A percentile compares a stretch with the other conserved stretches of the same genome.
These are phyloP conservation scores for Populus tomentosa DNA, from an alignment of 441 rosid species.

Conservation along the genomic window DNA sequence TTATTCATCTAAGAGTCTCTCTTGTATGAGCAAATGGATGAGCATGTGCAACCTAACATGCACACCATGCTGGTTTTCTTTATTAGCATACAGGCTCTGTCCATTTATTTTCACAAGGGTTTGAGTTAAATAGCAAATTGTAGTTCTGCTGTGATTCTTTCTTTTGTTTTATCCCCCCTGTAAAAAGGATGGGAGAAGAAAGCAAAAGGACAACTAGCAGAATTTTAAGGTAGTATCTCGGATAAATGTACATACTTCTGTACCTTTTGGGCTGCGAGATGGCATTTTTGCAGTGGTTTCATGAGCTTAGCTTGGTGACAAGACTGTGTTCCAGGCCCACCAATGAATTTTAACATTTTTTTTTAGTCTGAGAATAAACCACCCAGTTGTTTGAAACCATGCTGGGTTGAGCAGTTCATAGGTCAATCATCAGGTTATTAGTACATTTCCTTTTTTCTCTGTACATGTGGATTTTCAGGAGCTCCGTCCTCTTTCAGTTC, in stretches of 20 bases:
- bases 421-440: neutral
- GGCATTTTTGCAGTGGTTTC: neutral
- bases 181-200: neutral
- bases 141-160: neutral
- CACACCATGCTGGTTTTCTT: neutral
- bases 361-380: neutral
- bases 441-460: neutral
- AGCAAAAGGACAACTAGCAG: neutral
- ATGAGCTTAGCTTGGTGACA: neutral
- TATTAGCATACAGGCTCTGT: neutral
- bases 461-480: neutral
- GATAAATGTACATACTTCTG: neutral
- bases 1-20: neutral
- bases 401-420: neutral
- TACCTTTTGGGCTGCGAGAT: neutral
- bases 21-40: neutral
- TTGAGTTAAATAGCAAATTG: neutral
- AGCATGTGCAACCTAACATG: neutral
- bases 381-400: neutral
- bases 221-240: neutral
- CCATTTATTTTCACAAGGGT: neutral
- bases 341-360: neutral
- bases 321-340: neutral
- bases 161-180: neutral
- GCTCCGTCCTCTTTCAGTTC: neutral